Percentiles rank a stretch among this genome's conserved stretches.
Conservation (phyloP, 202 grass and related monocot genomes). For the Schoenoplectus triqueter region DNA sequence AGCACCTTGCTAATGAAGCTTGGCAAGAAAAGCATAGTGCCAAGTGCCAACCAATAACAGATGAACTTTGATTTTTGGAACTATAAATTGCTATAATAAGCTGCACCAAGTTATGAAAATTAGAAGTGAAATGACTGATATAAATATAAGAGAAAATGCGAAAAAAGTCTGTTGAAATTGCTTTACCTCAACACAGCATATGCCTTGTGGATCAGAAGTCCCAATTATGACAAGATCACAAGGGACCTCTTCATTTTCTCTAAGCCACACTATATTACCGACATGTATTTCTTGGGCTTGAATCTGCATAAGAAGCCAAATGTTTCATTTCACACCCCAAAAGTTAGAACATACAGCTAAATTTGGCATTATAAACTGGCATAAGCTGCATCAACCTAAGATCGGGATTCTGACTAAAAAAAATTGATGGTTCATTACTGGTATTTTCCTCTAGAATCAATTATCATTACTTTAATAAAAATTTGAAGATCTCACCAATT, state of each 20-base stretch:
- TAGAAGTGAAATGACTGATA: neutral
- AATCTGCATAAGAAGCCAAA: slow-evolving; percentile 61
- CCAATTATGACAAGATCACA: slow-evolving; percentile 93
- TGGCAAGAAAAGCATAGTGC: neutral
- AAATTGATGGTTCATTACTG: too few species aligned
- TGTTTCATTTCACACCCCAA: slow-evolving; percentile 23
- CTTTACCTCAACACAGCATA: slow-evolving; percentile 90
- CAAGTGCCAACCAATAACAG: slow-evolving; percentile 8
- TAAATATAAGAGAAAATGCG: neutral
- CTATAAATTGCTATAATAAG: slow-evolving; percentile 3
- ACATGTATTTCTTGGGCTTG: slow-evolving; percentile 93
- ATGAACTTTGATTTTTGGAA: neutral
- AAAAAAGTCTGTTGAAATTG: slow-evolving; percentile 6
- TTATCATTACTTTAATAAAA: neutral
- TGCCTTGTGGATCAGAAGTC: slow-evolving; percentile 85
- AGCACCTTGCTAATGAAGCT: neutral
- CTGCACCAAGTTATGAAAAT: slow-evolving; percentile 2
- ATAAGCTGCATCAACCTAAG: slow-evolving; percentile 15
- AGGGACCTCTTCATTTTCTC: slow-evolving; percentile 99
- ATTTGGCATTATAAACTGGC: slow-evolving; percentile 25
- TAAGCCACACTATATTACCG: slow-evolving; percentile 95
- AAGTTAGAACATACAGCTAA: slow-evolving; percentile 23
- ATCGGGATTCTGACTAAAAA: neutral
- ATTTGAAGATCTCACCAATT: neutral
- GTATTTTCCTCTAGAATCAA: too few species aligned